phyloP scores from a whole-genome alignment of 2,329 filamentous ascomycete species.

The Fusarium torreyae region DNA sequence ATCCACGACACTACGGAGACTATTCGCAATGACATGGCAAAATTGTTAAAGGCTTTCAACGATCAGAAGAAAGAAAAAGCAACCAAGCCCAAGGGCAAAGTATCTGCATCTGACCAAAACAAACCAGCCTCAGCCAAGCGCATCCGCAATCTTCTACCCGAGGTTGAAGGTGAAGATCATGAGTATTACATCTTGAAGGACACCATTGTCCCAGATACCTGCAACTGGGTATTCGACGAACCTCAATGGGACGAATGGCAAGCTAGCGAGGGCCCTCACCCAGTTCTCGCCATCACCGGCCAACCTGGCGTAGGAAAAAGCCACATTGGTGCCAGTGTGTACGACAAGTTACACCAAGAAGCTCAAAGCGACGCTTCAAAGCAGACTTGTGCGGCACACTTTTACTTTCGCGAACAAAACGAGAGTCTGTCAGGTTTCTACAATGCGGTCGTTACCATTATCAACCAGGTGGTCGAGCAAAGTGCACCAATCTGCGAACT shows the following conservation, averaged over 20 bases:
- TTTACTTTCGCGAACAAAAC: constrained; percentile 56
- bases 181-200: constrained; percentile 51
- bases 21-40: constrained; percentile 50
- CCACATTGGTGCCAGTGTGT: constrained; percentile 49
- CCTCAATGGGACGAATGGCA: constrained; percentile 50
- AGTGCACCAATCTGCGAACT: constrained; percentile 52
- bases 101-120: constrained; percentile 28
- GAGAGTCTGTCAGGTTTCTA: constrained; percentile 46
- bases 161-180: constrained; percentile 44
- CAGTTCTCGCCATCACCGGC: constrained; percentile 51
- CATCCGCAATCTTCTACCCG: constrained; percentile 47
- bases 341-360: constrained; percentile 38
- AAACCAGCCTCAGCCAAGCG: constrained; percentile 47
- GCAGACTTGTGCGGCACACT: constrained; percentile 51
- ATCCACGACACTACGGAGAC: constrained; percentile 49
- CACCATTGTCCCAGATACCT: constrained; percentile 51
- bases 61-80: constrained; percentile 44
- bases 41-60: constrained; percentile 47
- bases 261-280: constrained; percentile 10
- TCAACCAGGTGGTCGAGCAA: constrained; percentile 53
- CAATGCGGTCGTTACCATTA: constrained; percentile 48
- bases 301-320: constrained; percentile 54
- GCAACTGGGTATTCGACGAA: constrained; percentile 52
- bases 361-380: constrained; percentile 35
- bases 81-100: constrained; percentile 29